Percentiles rank a stretch among this genome's conserved stretches.
Conservation (phyloP, 345 rosid genomes). For the Atalantia buxifolia region DNA sequence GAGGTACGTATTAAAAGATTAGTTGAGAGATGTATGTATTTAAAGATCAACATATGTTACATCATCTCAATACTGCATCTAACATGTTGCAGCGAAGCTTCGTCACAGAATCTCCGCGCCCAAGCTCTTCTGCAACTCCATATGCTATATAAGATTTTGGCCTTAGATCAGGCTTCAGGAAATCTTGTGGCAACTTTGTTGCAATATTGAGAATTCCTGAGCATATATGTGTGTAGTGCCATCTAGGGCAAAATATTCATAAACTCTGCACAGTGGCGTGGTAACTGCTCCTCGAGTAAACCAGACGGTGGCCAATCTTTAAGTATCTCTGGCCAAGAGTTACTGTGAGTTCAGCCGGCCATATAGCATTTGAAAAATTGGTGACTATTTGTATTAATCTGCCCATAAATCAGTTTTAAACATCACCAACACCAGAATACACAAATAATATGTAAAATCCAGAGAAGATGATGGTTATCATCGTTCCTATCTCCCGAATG, state of each 20-base stretch:
- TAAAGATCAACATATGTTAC: too few relatives aligned
- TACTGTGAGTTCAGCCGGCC: conserved; percentile 8
- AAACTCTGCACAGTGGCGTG: conserved; percentile 46
- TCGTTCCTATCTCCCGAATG: too few relatives aligned
- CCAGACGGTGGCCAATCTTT: conserved; percentile 58
- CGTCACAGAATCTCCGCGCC: conserved; percentile 63
- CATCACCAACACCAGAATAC: not conserved
- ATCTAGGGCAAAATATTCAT: conserved; percentile 36
- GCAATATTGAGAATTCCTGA: conserved; percentile 44
- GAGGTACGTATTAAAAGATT: too few relatives aligned
- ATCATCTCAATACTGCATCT: too few relatives aligned
- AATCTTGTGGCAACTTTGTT: conserved; percentile 25
- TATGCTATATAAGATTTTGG: conserved; percentile 56
- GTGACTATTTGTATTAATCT: conserved; percentile 48
- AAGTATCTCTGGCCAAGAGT: conserved; percentile 14
- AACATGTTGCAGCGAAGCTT: conserved; percentile 41
- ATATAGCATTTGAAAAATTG: conserved; percentile 43
- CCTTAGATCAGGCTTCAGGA: conserved; percentile 49
- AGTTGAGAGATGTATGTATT: too few relatives aligned
- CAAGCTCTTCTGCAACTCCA: conserved; percentile 52
- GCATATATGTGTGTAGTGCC: conserved; percentile 42
- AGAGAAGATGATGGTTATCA: too few relatives aligned
- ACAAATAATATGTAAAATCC: not conserved
- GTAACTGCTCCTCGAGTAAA: conserved; percentile 39
- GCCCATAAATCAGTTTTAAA: conserved; percentile 8